Conservation (phyloP, 176 grass and related monocot species). For the Areca catechu region DNA sequence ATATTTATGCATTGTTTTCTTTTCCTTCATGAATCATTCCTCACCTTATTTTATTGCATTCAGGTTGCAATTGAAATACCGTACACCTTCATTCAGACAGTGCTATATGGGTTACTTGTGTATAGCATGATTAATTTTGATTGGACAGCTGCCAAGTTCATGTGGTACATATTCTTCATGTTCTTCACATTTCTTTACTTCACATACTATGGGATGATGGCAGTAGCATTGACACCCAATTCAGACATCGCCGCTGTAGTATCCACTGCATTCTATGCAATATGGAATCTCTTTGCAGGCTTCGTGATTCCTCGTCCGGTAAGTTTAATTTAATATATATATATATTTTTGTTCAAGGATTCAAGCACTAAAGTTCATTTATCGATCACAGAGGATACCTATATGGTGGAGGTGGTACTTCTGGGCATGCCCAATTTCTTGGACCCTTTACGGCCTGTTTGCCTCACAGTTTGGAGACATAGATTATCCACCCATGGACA, state of each 20-base stretch:
- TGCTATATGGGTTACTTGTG: conserved; percentile 23
- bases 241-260: conserved; percentile 17
- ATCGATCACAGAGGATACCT: conserved; percentile 18
- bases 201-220: conserved; percentile 47
- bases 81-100: conserved; percentile 18
- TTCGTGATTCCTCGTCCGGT: conserved; percentile 14
- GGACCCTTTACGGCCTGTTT: conserved; percentile 21
- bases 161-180: conserved; percentile 19
- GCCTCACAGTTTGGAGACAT: conserved; percentile 26
- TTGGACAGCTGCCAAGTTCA: conserved; percentile 31
- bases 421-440: conserved; percentile 24
- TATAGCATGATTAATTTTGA: conserved; percentile 35
- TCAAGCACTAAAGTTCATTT: not conserved
- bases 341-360: not conserved
- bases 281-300: conserved; percentile 16
- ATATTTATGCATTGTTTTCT: no score
- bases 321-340: not conserved
- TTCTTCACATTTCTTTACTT: conserved; percentile 43
- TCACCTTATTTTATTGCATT: no score
- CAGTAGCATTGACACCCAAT: conserved; percentile 31
- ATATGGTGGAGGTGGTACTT: conserved; percentile 33
- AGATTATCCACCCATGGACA: not conserved
- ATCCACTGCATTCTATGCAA: conserved; percentile 15
- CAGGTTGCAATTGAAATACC: conserved; percentile 19
- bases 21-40: no score